Percentiles rank a stretch among this genome's conserved stretches.
Evolutionary conservation across 2,329 filamentous ascomycete species (phyloP).

Genomic region (Paecilomyces sp.): DNA sequence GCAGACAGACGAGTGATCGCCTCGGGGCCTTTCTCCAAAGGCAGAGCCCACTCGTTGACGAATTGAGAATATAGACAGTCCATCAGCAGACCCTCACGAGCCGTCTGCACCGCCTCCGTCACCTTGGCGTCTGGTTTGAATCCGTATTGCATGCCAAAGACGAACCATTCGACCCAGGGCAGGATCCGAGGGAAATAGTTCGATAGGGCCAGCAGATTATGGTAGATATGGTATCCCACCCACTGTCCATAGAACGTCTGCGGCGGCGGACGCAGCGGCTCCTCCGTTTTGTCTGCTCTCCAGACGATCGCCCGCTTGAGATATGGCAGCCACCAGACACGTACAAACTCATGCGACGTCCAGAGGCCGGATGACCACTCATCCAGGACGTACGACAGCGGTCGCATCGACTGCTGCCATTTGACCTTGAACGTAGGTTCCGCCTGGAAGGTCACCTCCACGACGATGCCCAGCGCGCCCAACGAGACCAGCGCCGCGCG

Average conservation of each 20-base stretch:
- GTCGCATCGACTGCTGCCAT: slow-evolving; percentile 75
- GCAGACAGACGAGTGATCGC: slow-evolving; percentile 73
- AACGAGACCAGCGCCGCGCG: slow-evolving; percentile 80
- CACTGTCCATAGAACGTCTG: slow-evolving; percentile 72
- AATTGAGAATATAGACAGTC: slow-evolving; percentile 98
- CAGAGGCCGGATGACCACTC: slow-evolving; percentile 71
- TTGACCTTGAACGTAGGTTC: slow-evolving; percentile 74
- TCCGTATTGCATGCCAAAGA: slow-evolving; percentile 96
- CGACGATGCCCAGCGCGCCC: slow-evolving; percentile 84
- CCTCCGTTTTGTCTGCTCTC: slow-evolving; percentile 72
- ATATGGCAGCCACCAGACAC: slow-evolving; percentile 98
- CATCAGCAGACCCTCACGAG: slow-evolving; percentile 77
- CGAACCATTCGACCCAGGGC: slow-evolving; percentile 89
- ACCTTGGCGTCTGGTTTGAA: slow-evolving; percentile 61
- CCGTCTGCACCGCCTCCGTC: slow-evolving; percentile 71
- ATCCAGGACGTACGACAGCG: slow-evolving; percentile 60
- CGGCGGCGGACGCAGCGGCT: slow-evolving; percentile 52
- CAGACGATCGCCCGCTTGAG: slow-evolving; percentile 81
- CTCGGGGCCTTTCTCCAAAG: slow-evolving; percentile 77
- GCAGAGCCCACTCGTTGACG: slow-evolving; percentile 96
- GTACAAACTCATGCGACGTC: slow-evolving; percentile 78
- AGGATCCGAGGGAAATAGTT: slow-evolving; percentile 72
- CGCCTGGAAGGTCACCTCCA: slow-evolving; percentile 78
- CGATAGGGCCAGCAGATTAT: slow-evolving; percentile 76
- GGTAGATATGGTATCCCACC: slow-evolving; percentile 83